A percentile compares a stretch with the other conserved stretches of the same genome.
Evolutionary conservation across 2,329 filamentous ascomycete species (phyloP).

Genomic region (Claviceps digitariae): DNA sequence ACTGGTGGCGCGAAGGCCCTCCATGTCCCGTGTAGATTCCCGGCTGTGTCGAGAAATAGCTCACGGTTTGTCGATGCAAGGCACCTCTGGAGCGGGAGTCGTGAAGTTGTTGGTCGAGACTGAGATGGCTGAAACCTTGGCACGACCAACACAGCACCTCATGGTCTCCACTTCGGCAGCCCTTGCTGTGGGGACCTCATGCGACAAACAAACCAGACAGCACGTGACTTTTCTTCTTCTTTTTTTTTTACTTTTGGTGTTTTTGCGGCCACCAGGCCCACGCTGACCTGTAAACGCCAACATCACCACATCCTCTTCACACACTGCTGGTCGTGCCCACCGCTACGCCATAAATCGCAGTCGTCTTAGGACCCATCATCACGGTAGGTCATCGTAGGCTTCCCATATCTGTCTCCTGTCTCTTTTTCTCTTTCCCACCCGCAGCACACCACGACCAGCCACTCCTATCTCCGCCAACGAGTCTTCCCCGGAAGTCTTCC

Average conservation of each 20-base stretch:
- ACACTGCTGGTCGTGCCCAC: background rate
- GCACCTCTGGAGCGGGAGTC: too few species aligned
- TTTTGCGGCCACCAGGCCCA: background rate
- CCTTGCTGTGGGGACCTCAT: too few species aligned
- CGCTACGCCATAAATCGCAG: background rate
- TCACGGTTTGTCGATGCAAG: too few species aligned
- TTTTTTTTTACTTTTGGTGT: background rate
- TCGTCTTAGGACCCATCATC: background rate
- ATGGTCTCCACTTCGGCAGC: too few species aligned
- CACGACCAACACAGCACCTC: too few species aligned
- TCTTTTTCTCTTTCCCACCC: background rate
- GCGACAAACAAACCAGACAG: too few species aligned
- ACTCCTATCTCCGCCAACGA: conserved; percentile 18
- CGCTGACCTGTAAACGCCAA: background rate
- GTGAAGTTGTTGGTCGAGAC: too few species aligned
- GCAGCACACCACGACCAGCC: conserved; percentile 19
- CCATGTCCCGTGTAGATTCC: too few species aligned
- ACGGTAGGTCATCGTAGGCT: background rate
- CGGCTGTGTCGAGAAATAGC: too few species aligned
- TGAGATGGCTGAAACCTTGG: too few species aligned
- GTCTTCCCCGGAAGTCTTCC: conserved; percentile 23
- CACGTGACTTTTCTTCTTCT: background rate
- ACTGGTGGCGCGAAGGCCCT: too few species aligned
- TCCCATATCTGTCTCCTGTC: background rate
- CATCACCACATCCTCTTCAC: background rate